Conservation (phyloP, 441 rosid species). For the Geranium incanum region DNA sequence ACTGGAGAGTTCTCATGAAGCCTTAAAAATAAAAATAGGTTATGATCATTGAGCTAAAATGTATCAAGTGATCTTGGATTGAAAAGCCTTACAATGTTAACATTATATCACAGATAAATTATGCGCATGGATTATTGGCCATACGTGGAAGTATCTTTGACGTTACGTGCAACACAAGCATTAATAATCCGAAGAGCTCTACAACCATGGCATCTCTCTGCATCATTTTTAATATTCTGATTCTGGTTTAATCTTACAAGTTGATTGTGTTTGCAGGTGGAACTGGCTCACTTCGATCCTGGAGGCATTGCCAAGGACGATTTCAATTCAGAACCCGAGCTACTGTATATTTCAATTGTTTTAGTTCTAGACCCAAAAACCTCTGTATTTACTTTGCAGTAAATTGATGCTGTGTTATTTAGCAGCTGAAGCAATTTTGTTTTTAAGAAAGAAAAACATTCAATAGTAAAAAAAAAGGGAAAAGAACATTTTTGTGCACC, state of each 20-base stretch:
- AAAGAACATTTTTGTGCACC: no score
- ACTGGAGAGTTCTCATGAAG: not conserved
- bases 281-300: constrained; percentile 70
- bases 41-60: not conserved
- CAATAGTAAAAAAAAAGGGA: constrained; percentile 20
- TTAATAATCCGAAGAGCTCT: not conserved
- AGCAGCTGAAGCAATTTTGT: constrained; percentile 6
- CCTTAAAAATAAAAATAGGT: not conserved
- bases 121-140: not conserved
- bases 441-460: constrained; percentile 21
- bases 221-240: not conserved
- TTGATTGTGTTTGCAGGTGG: constrained; percentile 42
- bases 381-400: not conserved
- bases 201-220: not conserved
- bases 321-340: constrained; percentile 48
- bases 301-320: constrained; percentile 91
- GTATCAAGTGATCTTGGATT: not conserved
- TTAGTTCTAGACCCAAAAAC: not conserved
- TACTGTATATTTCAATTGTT: not conserved
- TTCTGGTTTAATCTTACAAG: not conserved
- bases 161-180: no score
- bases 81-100: not conserved
- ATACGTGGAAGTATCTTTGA: not conserved
- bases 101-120: not conserved
- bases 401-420: not conserved